Base-by-base conservation (phyloP, 768 basidiomycete species). In the Suillus cothurnatus region DNA sequence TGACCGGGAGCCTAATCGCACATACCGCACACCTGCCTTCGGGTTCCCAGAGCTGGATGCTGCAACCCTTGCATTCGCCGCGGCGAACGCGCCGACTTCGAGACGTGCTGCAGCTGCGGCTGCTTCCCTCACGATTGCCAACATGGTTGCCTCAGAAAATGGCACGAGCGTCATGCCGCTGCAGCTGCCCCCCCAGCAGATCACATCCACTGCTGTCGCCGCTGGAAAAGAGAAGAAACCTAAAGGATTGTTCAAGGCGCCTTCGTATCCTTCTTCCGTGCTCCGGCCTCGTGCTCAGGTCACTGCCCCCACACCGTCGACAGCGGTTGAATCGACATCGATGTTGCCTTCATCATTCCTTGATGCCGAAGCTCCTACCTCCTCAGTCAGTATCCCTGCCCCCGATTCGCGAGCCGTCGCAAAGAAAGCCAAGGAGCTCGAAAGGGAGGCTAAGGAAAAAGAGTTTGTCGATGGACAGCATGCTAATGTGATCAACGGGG, bases 121-220 rank as follows among this genome's bases (percentile, higher is more conserved):
- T 6, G 93, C 93, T 4, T 87, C 88, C 6, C 68, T 91, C 52
- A 93, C 88, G n/a, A 95, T 95, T 69, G 93, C 93, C 38, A 93
- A 90, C 70, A 93, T 97, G 85, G 93, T 95, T 1, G 95, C 95
- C 2, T 92, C 91, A 1, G 95, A 96, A 78, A 95, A 95, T 69
- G 93, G 92, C 61, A 88, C 86, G 36, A 74, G 84, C 32, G 81
- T 88, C 61, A 68, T 81, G 66, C 79, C 82, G 3, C 68, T 78
- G 56, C 76, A 77, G 38, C 60, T 78, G 52, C 77, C 85, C 45
- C 84, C 85, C 1, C 82, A 85, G 64, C 77, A 78, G 43, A 62
- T 41, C 41, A 53, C 50, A 2, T 69, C 77, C 0, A 74, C 79
- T n/a, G 75, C 79, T 23, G 76, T 84, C 9, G 71, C 77, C 32